phyloP scores from a whole-genome alignment of 2,329 filamentous ascomycete genomes.

The Monosporascus sp. region DNA sequence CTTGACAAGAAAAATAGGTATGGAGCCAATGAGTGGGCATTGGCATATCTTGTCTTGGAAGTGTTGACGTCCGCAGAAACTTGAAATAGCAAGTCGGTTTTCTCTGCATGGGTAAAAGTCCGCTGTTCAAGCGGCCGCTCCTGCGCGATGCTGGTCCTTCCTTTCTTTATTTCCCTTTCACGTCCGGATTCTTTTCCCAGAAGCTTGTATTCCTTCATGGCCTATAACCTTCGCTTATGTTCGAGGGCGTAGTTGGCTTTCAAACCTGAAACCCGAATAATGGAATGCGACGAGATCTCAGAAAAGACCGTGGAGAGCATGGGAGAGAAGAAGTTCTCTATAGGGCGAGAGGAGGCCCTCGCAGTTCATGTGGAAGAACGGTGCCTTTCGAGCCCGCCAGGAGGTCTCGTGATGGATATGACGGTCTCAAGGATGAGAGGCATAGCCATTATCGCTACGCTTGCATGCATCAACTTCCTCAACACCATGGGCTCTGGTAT shows the following conservation, averaged over 20 bases:
- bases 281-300: background rate
- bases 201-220: too few species aligned
- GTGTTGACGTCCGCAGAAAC: background rate
- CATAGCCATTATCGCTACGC: constrained; percentile 26
- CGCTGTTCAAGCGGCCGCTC: background rate
- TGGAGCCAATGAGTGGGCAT: background rate
- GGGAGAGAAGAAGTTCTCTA: background rate
- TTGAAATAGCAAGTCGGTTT: too few species aligned
- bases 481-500: constrained; percentile 34
- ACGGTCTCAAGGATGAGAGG: constrained; percentile 20
- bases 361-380: background rate
- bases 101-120: background rate
- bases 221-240: too few species aligned
- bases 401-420: background rate
- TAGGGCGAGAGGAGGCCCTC: background rate
- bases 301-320: background rate
- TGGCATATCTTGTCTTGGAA: background rate
- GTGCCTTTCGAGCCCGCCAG: background rate
- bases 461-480: constrained; percentile 30
- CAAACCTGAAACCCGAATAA: background rate
- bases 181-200: too few species aligned
- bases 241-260: too few species aligned
- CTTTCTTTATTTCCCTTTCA: background rate
- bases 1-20: background rate
- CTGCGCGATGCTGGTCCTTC: background rate